A percentile compares a stretch with the other conserved stretches of the same genome.
Evolutionary conservation across 1,139 yeast species (phyloP).

Genomic region (Yarrowia galli): DNA sequence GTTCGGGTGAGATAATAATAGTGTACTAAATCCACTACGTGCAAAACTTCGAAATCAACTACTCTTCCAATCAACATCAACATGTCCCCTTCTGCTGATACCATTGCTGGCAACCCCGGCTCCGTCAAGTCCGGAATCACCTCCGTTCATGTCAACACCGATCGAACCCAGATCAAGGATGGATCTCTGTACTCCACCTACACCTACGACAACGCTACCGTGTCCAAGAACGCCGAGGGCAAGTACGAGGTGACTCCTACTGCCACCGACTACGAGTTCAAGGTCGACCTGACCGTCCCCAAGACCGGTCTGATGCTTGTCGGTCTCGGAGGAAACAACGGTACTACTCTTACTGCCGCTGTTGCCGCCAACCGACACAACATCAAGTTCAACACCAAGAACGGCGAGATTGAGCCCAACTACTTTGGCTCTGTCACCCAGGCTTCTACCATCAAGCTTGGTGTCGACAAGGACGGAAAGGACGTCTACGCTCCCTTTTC

Average conservation of each 20-base stretch:
- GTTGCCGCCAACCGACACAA: conserved; percentile 84
- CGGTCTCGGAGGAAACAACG: conserved; percentile 97
- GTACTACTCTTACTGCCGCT: conserved; percentile 88
- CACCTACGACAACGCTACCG: conserved; percentile 71
- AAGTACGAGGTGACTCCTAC: conserved; percentile 74
- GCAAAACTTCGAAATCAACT: not conserved
- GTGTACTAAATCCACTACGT: conserved; percentile 32
- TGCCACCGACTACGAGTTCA: conserved; percentile 78
- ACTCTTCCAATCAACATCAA: conserved; percentile 15
- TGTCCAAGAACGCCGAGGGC: conserved; percentile 61
- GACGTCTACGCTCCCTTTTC: conserved; percentile 95
- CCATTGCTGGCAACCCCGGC: conserved; percentile 48
- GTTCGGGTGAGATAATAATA: conserved; percentile 50
- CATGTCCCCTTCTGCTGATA: conserved; percentile 52
- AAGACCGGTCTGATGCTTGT: conserved; percentile 89
- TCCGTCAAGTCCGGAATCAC: conserved; percentile 53
- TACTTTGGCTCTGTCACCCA: conserved; percentile 97
- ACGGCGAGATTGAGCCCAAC: conserved; percentile 80
- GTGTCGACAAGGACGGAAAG: conserved; percentile 80
- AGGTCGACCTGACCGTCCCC: conserved; percentile 81
- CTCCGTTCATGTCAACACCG: conserved; percentile 64
- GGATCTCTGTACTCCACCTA: conserved; percentile 71
- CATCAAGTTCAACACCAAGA: conserved; percentile 80
- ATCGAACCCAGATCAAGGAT: conserved; percentile 65
- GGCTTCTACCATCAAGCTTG: conserved; percentile 87